Conservation (phyloP, 2,329 filamentous ascomycete genomes). For the Botryosphaeria agaves region DNA sequence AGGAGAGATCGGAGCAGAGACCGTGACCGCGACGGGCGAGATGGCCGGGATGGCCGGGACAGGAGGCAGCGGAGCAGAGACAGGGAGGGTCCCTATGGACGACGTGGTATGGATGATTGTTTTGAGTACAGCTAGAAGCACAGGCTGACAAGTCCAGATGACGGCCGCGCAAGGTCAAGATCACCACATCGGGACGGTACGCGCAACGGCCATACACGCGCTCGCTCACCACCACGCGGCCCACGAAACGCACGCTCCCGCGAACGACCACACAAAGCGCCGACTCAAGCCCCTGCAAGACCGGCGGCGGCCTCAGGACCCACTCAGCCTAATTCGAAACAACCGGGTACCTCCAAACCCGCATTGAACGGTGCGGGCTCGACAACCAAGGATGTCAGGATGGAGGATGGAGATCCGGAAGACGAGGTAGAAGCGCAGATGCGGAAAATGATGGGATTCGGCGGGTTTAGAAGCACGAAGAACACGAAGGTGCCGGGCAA, state of each 20-base stretch:
- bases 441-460: conserved; percentile 81
- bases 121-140: no score
- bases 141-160: background rate
- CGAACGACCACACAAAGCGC: background rate
- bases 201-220: background rate
- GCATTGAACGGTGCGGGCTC: conserved; percentile 13
- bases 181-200: conserved; percentile 2
- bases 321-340: background rate
- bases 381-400: conserved; percentile 5
- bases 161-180: conserved; percentile 2
- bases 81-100: no score
- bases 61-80: conserved; percentile 2
- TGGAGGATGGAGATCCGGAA: conserved; percentile 29
- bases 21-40: conserved; percentile 6
- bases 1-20: conserved; percentile 3
- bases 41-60: conserved; percentile 9
- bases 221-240: conserved; percentile 1
- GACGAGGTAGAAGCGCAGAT: conserved; percentile 59
- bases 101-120: no score
- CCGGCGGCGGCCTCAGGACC: background rate
- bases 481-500: conserved; percentile 80
- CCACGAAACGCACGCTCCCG: background rate
- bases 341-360: background rate
- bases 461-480: conserved; percentile 71
- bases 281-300: background rate